These are phyloP conservation scores for Septoria linicola DNA, from an alignment of 2,329 filamentous ascomycete genomes.

Conservation along the genomic window DNA sequence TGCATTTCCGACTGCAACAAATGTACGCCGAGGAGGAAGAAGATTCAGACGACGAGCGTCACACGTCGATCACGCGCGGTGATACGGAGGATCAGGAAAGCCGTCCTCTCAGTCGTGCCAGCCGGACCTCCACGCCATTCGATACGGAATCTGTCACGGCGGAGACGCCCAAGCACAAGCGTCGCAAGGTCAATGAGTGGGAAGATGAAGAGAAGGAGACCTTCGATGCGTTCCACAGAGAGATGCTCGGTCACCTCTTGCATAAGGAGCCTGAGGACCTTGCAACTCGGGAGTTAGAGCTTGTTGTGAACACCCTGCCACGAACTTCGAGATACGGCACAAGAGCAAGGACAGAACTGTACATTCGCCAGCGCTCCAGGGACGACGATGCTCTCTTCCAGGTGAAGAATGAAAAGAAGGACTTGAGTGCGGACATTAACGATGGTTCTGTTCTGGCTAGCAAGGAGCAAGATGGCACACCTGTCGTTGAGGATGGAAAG, in stretches of 20 bases:
- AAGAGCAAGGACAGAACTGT: conserved; percentile 66
- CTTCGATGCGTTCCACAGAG: conserved; percentile 48
- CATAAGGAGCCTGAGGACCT: conserved; percentile 68
- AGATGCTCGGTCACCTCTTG: conserved; percentile 50
- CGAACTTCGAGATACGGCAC: conserved; percentile 69
- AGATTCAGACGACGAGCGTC: conserved; percentile 74
- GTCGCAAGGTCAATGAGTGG: conserved; percentile 47
- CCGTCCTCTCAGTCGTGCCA: conserved; percentile 70
- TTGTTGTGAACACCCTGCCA: conserved; percentile 54
- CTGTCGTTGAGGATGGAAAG: conserved; percentile 34
- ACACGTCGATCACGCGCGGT: conserved; percentile 60
- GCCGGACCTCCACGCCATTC: conserved; percentile 53
- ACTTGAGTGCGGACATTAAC: conserved; percentile 33
- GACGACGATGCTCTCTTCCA: conserved; percentile 80
- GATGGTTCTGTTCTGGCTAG: conserved; percentile 29
- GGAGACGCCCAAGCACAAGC: conserved; percentile 46
- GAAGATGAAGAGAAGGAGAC: conserved; percentile 52
- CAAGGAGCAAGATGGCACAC: conserved; percentile 27
- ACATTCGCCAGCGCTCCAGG: conserved; percentile 75
- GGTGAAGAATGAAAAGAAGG: conserved; percentile 55
- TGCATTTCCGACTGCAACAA: conserved; percentile 76
- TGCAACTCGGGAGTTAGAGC: conserved; percentile 62
- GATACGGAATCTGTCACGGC: conserved; percentile 48
- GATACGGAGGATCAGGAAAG: conserved; percentile 87
- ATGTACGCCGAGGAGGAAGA: conserved; percentile 74